These are phyloP conservation scores for Capsicum pubescens DNA, from an alignment of 257 asterid genomes.

Conservation along the genomic window DNA sequence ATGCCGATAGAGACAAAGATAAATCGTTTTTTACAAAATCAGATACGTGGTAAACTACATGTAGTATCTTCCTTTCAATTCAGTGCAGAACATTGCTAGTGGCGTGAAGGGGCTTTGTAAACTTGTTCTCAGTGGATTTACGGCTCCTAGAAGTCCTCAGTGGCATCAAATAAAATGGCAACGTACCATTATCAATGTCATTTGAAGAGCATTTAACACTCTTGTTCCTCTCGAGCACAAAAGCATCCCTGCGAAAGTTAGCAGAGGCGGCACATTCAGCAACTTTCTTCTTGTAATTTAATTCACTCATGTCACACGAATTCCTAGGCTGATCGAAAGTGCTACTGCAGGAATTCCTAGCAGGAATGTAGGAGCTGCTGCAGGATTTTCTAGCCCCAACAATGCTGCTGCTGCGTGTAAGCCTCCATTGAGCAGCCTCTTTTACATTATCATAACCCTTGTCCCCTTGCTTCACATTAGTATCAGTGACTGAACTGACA, in stretches of 20 bases:
- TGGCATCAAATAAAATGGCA: conserved; percentile 84
- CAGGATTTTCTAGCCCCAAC: conserved; percentile 54
- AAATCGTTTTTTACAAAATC: conserved; percentile 39
- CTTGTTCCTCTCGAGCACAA: conserved; percentile 51
- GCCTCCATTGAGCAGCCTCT: conserved; percentile 51
- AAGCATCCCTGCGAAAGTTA: conserved; percentile 51
- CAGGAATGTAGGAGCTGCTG: conserved; percentile 23
- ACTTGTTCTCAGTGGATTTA: conserved; percentile 53
- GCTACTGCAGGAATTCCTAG: conserved; percentile 58
- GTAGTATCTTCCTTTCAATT: conserved; percentile 33
- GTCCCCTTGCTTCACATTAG: conserved; percentile 44
- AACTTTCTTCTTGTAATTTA: conserved; percentile 57
- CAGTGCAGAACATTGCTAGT: conserved; percentile 55
- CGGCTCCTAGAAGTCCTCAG: conserved; percentile 64
- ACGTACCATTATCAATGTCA: conserved; percentile 49
- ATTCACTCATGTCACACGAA: conserved; percentile 52
- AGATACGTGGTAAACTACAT: conserved; percentile 35
- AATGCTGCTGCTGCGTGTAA: conserved; percentile 63
- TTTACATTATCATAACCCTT: conserved; percentile 40
- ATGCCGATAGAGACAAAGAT: conserved; percentile 28
- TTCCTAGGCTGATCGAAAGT: conserved; percentile 63
- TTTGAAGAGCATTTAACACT: conserved; percentile 46
- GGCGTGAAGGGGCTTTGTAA: conserved; percentile 46
- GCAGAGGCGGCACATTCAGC: conserved; percentile 47
- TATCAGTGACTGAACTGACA: conserved; percentile 37